Evolutionary conservation across 1,284 basidiomycete species (phyloP), one percentile per base, ranked within the genome.

Genomic region (Apiotrichum brassicae): DNA sequence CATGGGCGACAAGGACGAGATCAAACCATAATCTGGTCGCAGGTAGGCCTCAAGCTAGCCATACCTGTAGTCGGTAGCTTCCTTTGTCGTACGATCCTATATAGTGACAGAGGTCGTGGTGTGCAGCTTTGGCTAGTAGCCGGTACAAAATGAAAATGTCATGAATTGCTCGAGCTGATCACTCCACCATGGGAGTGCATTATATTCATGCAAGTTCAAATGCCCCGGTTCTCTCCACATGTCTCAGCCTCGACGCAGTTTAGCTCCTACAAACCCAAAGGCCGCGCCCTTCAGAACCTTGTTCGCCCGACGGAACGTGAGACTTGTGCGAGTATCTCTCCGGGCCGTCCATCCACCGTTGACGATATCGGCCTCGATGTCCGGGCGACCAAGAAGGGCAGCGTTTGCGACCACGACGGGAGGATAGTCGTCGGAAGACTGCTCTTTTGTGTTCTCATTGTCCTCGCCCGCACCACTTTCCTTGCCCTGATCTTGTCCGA

Each of bases 221-320:
- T n/a, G n/a, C n/a, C n/a, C n/a, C n/a, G n/a, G n/a, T n/a, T n/a
- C n/a, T n/a, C n/a, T n/a, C n/a, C n/a, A n/a, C n/a, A n/a, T n/a
- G n/a, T n/a, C n/a, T n/a, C n/a, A n/a, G 4, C 42, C 45, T 13
- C 53, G 35, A 30, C 33, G 19, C 18, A 50, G 38, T 41, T 44
- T 50, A 0, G 49, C 52, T 1, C 48, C 43, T 1, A 46, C 50
- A 24, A 51, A 32, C 12, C 40, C 48, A 20, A 67, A 59, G 22
- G 56, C 57, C 11, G 63, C 65, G n/a, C 65, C 70, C 51, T 70
- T 72, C 26, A 73, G 65, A 16, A 87, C 82, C 62, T 79, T 83
- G 54, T 78, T 78, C 6, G 92, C 86, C 63, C 87, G 86, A 42
- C 92, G 79, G 70, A 88, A 95, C 1, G 91, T 95, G 62, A 95